Conservation (phyloP, 1,284 basidiomycete species). For the Ustilago tritici region DNA sequence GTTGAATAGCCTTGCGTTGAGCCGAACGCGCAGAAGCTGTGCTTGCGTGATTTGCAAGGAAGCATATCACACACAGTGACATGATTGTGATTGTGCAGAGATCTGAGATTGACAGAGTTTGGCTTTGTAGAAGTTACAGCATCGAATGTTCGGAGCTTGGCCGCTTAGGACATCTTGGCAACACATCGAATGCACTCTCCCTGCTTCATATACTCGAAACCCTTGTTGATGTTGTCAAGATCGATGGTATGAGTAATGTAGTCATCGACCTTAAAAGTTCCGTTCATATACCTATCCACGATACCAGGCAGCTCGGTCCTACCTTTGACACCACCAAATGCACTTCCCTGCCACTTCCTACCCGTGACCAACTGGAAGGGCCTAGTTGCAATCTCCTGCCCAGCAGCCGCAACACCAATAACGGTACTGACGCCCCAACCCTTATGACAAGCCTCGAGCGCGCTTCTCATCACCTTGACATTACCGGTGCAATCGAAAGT, state of each 20-base stretch:
- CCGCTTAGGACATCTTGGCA: slow-evolving; percentile 40
- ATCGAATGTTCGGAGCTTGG: neutral
- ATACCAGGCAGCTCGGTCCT: slow-evolving; percentile 78
- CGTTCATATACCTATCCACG: slow-evolving; percentile 66
- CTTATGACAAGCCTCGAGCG: slow-evolving; percentile 97
- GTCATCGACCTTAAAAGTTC: slow-evolving; percentile 70
- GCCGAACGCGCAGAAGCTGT: too few species aligned
- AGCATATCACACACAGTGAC: too few species aligned
- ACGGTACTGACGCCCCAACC: slow-evolving; percentile 85
- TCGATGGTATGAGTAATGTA: slow-evolving; percentile 70
- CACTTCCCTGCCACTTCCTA: slow-evolving; percentile 94
- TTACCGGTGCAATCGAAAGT: slow-evolving; percentile 96
- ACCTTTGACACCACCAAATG: slow-evolving; percentile 98
- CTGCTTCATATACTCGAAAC: slow-evolving; percentile 93
- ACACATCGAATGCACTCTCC: slow-evolving; percentile 90
- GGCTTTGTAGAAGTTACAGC: neutral
- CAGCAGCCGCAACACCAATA: slow-evolving; percentile 83
- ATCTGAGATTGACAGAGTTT: neutral
- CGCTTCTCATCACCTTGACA: slow-evolving; percentile 92
- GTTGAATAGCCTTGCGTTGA: too few species aligned
- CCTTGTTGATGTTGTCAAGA: slow-evolving; percentile 84
- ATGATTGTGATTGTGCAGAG: too few species aligned
- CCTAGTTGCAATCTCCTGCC: slow-evolving; percentile 94
- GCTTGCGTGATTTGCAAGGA: too few species aligned
- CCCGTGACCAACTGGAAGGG: slow-evolving; percentile 87